A percentile compares a stretch with the other conserved stretches of the same genome.
Evolutionary conservation across 176 grass and related monocot species (phyloP).

Genomic region (Hsuehochloa calcarea): DNA sequence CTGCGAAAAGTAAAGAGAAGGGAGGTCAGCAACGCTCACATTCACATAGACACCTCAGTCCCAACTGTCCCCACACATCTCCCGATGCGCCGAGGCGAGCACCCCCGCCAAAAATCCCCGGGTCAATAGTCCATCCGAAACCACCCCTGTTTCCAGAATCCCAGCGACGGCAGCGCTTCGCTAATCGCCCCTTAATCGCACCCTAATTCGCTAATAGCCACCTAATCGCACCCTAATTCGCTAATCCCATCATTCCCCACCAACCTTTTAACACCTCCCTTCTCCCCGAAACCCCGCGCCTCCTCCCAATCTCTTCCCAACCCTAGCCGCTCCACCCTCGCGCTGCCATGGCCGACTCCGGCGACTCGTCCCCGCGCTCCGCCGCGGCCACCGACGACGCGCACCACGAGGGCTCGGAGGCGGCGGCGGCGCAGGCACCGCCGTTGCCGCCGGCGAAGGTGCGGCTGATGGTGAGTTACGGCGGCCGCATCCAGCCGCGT

Average conservation of each 20-base stretch:
- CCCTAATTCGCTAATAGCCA: background rate
- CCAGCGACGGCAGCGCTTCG: background rate
- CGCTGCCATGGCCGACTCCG: constrained; percentile 68
- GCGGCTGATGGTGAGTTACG: constrained; percentile 95
- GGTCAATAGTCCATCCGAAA: constrained; percentile 16
- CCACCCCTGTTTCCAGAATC: constrained; percentile 17
- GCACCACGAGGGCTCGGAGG: constrained; percentile 36
- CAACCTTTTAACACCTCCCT: constrained; percentile 37
- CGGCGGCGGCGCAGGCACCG: background rate
- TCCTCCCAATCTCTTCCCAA: constrained; percentile 10
- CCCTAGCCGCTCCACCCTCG: constrained; percentile 28
- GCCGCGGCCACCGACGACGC: constrained; percentile 48
- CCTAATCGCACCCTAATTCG: background rate
- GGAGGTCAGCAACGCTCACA: background rate
- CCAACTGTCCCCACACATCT: constrained; percentile 29
- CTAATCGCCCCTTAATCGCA: background rate
- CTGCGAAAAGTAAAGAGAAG: background rate
- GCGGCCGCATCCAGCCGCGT: constrained; percentile 85
- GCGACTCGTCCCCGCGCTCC: constrained; percentile 65
- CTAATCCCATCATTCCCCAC: constrained; percentile 20
- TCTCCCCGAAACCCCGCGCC: background rate
- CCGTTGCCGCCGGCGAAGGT: constrained; percentile 20
- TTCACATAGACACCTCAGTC: constrained; percentile 12
- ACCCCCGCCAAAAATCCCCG: constrained; percentile 25
- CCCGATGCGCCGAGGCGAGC: background rate